phyloP scores from a whole-genome alignment of 169 alveolate genomes.

The Babesia ovata region DNA sequence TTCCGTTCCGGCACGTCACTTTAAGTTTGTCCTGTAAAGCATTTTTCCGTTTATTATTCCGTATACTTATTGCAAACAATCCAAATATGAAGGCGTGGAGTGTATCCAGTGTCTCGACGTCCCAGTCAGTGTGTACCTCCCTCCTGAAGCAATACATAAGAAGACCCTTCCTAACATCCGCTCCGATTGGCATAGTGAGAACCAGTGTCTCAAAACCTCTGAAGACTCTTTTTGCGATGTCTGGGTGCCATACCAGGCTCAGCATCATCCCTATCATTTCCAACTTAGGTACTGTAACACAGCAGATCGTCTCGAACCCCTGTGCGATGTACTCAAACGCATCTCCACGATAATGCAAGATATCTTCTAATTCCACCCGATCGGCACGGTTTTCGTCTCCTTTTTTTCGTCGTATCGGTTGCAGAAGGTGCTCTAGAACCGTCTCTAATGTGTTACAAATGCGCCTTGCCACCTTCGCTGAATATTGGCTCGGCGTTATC shows the following conservation, averaged over 20 bases:
- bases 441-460: background rate
- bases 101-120: background rate
- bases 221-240: background rate
- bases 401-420: background rate
- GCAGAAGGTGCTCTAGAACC: background rate
- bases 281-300: background rate
- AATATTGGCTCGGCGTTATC: background rate
- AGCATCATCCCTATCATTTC: constrained; percentile 1
- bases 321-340: background rate
- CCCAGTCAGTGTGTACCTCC: constrained; percentile 24
- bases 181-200: background rate
- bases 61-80: background rate
- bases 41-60: background rate
- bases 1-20: background rate
- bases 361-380: background rate
- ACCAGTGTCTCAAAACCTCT: background rate
- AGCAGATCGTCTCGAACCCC: constrained; percentile 12
- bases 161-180: background rate
- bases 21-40: background rate
- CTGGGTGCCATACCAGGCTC: background rate
- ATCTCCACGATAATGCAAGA: background rate
- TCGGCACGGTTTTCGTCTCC: background rate
- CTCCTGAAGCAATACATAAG: background rate
- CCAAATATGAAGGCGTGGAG: background rate
- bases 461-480: no score